These are phyloP conservation scores for Saccharomyces pastorianus DNA, from an alignment of 1,139 yeast genomes.

Conservation along the genomic window DNA sequence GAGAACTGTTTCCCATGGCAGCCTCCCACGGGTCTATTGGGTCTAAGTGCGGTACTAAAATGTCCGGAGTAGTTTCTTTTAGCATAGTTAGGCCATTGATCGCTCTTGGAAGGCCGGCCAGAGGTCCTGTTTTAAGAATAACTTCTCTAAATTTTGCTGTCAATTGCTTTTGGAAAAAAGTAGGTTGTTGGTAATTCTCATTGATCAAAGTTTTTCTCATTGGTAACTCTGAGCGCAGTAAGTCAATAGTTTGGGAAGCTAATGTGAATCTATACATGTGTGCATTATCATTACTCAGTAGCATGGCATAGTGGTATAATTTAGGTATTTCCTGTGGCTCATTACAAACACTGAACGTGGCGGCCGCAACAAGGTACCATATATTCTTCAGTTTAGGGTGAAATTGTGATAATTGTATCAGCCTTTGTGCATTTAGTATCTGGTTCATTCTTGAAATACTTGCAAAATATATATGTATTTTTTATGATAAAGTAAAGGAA, in stretches of 20 bases:
- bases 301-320: constrained; percentile 64
- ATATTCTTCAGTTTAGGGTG: constrained; percentile 42
- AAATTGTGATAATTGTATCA: constrained; percentile 46
- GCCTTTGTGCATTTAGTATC: constrained; percentile 51
- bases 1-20: constrained; percentile 14
- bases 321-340: constrained; percentile 73
- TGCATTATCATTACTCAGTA: constrained; percentile 36
- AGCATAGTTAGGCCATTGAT: constrained; percentile 67
- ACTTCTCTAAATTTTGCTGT: constrained; percentile 65
- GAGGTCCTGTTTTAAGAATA: constrained; percentile 62
- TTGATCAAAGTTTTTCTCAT: constrained; percentile 9
- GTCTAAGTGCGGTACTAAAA: constrained; percentile 28
- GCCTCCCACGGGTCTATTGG: constrained; percentile 22
- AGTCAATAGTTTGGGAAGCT: constrained; percentile 17
- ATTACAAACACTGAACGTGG: constrained; percentile 74
- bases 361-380: constrained; percentile 78
- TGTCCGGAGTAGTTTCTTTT: constrained; percentile 54
- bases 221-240: constrained; percentile 10
- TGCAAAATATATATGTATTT: background rate
- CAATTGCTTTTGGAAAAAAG: constrained; percentile 26
- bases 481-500: background rate
- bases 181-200: constrained; percentile 19
- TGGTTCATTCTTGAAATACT: constrained; percentile 10
- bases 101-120: constrained; percentile 74
- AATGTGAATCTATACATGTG: constrained; percentile 9